Evolutionary conservation across 2,329 filamentous ascomycete species (phyloP), one percentile per base, ranked within the genome.

Genomic region (Phaeosphaeriaceae sp.): DNA sequence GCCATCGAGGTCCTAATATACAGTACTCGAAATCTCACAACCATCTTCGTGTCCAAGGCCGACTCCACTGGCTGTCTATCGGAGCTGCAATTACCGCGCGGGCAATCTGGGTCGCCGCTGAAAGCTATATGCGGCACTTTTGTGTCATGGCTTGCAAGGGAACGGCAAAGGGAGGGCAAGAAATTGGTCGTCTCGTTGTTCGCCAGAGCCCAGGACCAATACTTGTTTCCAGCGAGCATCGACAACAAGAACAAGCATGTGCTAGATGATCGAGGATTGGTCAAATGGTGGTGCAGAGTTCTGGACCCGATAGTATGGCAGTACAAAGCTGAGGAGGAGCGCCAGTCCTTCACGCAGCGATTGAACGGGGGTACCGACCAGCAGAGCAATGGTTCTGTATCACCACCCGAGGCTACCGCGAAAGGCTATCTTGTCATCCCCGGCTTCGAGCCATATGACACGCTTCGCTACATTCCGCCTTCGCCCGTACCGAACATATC

Each of bases 241-340:
- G 89, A 97, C 60, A 94, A 97, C 75, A 78, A 80, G 19, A 86
- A 87, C 2, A 99, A 99, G 75, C 95, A 99, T 80, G 90, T 99
- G 0, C 82, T 98, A 9, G 93, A 97, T 69, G 95, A 99, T 70
- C 85, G 93, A 30, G 92, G 91, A 0, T 82, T 99, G 52, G 92
- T 99, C 21, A 92, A 90, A 70, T 99, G 95, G 95, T 99, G 95
- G 95, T 97, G 93, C 73, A 89, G 88, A 17, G 91, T 94, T 11
- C 80, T 97, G 13, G 90, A 97, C 71, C 91, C 91, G 0, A 82
- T 97, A 3, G 78, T 97, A 11, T 80, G 83, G 52, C 66, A 81
- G 71, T 73, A 83, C 75, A 64, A 78, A 73, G 66, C 78, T 15
- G 78, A 85, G 26, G 81, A 81, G 4, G 71, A 73, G 49, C 65